Conservation (phyloP, 306 rosid species). For the Cucumis cinereus region DNA sequence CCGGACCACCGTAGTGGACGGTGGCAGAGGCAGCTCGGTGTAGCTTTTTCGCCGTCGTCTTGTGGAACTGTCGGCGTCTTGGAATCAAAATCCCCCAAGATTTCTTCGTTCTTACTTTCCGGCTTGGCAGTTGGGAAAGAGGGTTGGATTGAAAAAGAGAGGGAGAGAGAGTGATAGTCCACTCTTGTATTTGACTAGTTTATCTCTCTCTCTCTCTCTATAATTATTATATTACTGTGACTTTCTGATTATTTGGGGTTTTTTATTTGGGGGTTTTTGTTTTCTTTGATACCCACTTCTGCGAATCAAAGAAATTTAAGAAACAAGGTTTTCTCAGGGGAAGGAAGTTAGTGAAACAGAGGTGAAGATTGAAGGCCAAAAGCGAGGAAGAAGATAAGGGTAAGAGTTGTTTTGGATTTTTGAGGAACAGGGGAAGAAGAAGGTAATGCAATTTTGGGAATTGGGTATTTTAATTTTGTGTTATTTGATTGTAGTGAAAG, state of each 20-base stretch:
- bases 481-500: not conserved
- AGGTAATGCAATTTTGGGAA: not conserved
- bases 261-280: not conserved
- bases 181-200: constrained; percentile 2
- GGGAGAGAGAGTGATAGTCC: constrained; percentile 8
- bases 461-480: not conserved
- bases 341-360: not conserved
- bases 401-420: not conserved
- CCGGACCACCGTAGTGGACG: not conserved
- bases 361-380: not conserved
- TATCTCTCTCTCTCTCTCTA: not conserved
- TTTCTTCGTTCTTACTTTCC: constrained; percentile 8
- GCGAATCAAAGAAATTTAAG: not conserved
- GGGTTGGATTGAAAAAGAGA: not conserved
- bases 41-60: not conserved
- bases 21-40: not conserved
- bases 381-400: not conserved
- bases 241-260: not conserved
- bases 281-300: not conserved
- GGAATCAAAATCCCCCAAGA: not conserved
- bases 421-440: not conserved
- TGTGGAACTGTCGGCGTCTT: not conserved
- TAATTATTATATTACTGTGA: not conserved
- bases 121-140: constrained; percentile 5
- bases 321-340: not conserved